Base-by-base conservation (phyloP, 2,329 filamentous ascomycete species). In the Xylaria polymorpha region DNA sequence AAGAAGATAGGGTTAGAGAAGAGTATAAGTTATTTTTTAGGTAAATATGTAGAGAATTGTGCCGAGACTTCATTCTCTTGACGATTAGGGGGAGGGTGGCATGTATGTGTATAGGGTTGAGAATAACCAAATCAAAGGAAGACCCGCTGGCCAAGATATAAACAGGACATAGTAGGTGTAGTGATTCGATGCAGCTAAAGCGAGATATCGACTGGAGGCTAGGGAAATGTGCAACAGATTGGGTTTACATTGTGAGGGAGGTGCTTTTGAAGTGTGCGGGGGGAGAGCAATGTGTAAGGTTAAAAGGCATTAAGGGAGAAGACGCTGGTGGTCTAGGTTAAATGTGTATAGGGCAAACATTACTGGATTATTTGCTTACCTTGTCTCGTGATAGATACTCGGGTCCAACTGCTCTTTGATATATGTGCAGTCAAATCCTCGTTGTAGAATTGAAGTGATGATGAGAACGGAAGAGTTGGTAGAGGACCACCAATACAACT, bases 341-440 rank as follows among this genome's bases (percentile, higher is more conserved):
- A 29, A 29, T 20, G 20, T 50, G 44, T 22, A 59, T 14, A 9
- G 41, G 12, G 20, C 4, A 20, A 12, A 37, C 29, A 58, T 59
- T 37, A 4, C 15, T 29, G 15, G 7, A 18, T 25, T 22, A 37
- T 32, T 22, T 35, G 59, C 44, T 66, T 66, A 56, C 62, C 44
- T 65, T n/a, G 51, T 53, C 15, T 61, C 5, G 61, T 44, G 20
- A 20, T 32, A 9, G 37, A 57, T 61, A 10, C 25, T 14, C 41
- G 22, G 20, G n/a, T 44, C 41, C 18, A 37, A 39, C 10, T 25
- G 12, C 18, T 39, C 37, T 32, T 56, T 25, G 29, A 55, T 41
- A 48, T 35, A 29, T 12, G 50, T 48, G 39, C 18, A 50, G 18
- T 50, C 46, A n/a, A 44, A 60, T 51, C 7, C n/a, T 35, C 55